Base-by-base conservation (phyloP, 2,329 filamentous ascomycete species). In the Calonectria pteridis region DNA sequence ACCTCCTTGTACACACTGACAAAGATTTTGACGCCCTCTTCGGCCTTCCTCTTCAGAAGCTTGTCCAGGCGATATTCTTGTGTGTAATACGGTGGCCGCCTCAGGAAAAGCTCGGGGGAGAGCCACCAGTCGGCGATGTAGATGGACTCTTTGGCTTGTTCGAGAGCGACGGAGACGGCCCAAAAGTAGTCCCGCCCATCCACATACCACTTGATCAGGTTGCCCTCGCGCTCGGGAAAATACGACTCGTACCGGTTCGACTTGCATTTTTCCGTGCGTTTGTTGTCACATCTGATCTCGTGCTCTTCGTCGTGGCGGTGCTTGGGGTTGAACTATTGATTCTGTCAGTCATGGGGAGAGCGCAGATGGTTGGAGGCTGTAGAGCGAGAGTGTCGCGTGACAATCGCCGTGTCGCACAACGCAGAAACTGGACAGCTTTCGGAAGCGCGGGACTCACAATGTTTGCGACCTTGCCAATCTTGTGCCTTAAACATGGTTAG, bases 91-190 rank as follows among this genome's bases (percentile, higher is more conserved):
- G 97, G 94, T 1, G 97, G 96, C 26, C 97, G 90, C 46, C 97
- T 92, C 75, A 99, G 85, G 85, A 96, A 98, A 75, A 97, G 85
- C 84, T 97, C 94, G 0, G 95, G 97, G 4, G 94, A 97, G 18
- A 98, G 87, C 97, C 97, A 98, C 97, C 96, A 99, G 82, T 98
- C 97, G 73, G 90, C 94, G 77, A 99, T 97, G 84, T 98, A 99
- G 79, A 99, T 98, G 58, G 94, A 93, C 85, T 98, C 96, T 81
- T 94, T 94, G 46, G 97, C 97, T 73, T 93, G 89, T 76, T 98
- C 96, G n/a, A 98, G 88, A 0, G 96, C 96, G 40, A 93, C 92
- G 0, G 95, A 97, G 14, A 99, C 95, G 23, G 97, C 91, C 93
- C 95, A 98, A 84, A 97, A 97, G 84, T 99, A 99, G 85, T 98